Evolutionary conservation across 2,329 filamentous ascomycete species (phyloP), one percentile per base, ranked within the genome.

Genomic region (Beauveria brongniartii): DNA sequence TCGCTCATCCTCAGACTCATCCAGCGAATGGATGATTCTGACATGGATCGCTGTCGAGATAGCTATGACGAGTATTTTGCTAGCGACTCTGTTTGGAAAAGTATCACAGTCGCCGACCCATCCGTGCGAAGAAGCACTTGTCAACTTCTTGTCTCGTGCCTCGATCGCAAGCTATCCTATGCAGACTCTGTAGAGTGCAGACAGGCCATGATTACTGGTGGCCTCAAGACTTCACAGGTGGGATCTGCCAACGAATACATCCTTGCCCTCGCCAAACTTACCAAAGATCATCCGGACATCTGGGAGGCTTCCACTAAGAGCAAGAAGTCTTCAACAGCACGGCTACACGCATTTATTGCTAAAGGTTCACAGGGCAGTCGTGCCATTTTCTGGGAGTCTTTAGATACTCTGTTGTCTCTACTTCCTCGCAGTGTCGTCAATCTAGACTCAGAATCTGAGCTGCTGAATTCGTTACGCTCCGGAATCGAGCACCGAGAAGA

Each of bases 311-410:
- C 82, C 72, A 62, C 80, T 3, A 66, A 69, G 18, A 76, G 76
- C n/a, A 82, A 84, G 64, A 83, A 81, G 61, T 74, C 81, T 1
- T 78, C 83, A 0, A 65, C 82, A 1, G 75, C 77, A 4, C 75
- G 87, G 24, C 73, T 99, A 4, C 82, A 83, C 55, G 78, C 85
- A 9, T 94, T 95, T 66, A 77, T 97, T 7, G 86, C 89, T 64
- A 90, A 87, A 67, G 93, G 94, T 3, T 96, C 93, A 0, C 90
- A 97, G 68, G 84, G 86, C n/a, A 88, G 89, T 3, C 78, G 84
- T 0, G 75, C 80, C 3, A 82, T 80, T 10, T 96, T 87, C 69
- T 99, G 94, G 94, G 73, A 79, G 28, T 83, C 82, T 18, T 71
- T 96, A 37, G 78, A 81, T 44, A 76, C 79, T 34, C 74, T 97